Percentiles rank a stretch among this genome's conserved stretches.
Evolutionary conservation across 2,329 filamentous ascomycete species (phyloP).

Genomic region (Fusarium austroafricanum): DNA sequence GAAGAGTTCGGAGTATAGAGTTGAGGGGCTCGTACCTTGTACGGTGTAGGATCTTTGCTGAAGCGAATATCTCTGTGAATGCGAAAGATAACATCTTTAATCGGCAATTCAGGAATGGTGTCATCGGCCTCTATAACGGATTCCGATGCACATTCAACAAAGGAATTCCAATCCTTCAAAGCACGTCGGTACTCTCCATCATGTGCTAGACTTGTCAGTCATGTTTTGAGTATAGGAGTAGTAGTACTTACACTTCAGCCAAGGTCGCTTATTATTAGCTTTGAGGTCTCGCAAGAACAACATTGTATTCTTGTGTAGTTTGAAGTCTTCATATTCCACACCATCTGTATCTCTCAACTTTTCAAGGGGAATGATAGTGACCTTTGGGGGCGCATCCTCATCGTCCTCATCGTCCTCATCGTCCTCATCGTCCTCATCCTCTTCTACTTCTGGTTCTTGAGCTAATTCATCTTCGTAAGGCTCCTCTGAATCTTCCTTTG

Average conservation of each 20-base stretch:
- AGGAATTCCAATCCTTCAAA: constrained; percentile 83
- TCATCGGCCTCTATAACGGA: constrained; percentile 78
- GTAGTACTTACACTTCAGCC: constrained; percentile 64
- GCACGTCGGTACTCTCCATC: constrained; percentile 83
- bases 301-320: constrained; percentile 68
- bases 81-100: constrained; percentile 87
- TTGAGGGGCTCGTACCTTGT: constrained; percentile 71
- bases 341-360: constrained; percentile 51
- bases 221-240: background rate
- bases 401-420: constrained; percentile 53
- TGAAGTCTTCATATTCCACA: constrained; percentile 62
- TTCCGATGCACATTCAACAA: constrained; percentile 77
- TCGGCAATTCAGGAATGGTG: constrained; percentile 86
- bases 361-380: constrained; percentile 52
- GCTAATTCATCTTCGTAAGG: constrained; percentile 42
- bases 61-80: constrained; percentile 91
- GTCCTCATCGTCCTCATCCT: constrained; percentile 48
- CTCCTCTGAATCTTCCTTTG: constrained; percentile 45
- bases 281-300: constrained; percentile 69
- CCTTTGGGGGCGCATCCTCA: constrained; percentile 51
- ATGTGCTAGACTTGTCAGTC: constrained; percentile 66
- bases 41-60: constrained; percentile 84
- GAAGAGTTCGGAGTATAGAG: background rate
- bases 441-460: constrained; percentile 45
- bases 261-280: constrained; percentile 67